Base-by-base conservation (phyloP, 192 early-diverging fungal species). In the Geranomyces michiganensis region DNA sequence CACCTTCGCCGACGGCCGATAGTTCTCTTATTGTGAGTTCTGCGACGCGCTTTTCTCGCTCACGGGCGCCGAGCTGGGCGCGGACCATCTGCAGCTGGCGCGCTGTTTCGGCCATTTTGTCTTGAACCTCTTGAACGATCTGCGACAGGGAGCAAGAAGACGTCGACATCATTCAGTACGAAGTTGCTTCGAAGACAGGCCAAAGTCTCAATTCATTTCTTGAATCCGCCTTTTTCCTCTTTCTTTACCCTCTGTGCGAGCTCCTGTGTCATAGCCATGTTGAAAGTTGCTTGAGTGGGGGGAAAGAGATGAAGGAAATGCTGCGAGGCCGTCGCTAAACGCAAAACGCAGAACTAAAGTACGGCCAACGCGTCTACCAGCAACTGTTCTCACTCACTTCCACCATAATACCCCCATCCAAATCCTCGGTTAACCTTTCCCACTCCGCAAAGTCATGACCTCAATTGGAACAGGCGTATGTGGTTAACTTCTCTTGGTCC, bases 381-480 rank as follows among this genome's bases (percentile, higher is more conserved):
- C n/a, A n/a, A n/a, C n/a, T n/a, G n/a, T n/a, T n/a, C n/a, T n/a
- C n/a, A n/a, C n/a, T n/a, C n/a, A n/a, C n/a, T n/a, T n/a, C n/a
- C n/a, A n/a, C n/a, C n/a, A n/a, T 41, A 3, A 41, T 41, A 41
- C 10, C 36, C 36, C 36, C 10, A 7, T 41, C 10, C 36, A 41
- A 41, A n/a, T n/a, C n/a, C n/a, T n/a, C n/a, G n/a, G n/a, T n/a
- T n/a, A n/a, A n/a, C n/a, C n/a, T n/a, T n/a, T n/a, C n/a, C n/a
- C n/a, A n/a, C n/a, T n/a, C n/a, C n/a, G n/a, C 3, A 41, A 41
- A 41, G 36, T 30, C 78, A 94, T 95, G 93, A 92, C 88, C 62
- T 94, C 92, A 62, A 93, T 95, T 80, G 93, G 92, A 74, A 94
- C 93, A 75, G 93, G 93, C 56, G 93, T 93, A 92, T 77, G 86